Percentiles rank a stretch among this genome's conserved stretches.
These are phyloP conservation scores for Lanmaoa pseudosensibilis DNA, from an alignment of 768 basidiomycete species.

Conservation along the genomic window DNA sequence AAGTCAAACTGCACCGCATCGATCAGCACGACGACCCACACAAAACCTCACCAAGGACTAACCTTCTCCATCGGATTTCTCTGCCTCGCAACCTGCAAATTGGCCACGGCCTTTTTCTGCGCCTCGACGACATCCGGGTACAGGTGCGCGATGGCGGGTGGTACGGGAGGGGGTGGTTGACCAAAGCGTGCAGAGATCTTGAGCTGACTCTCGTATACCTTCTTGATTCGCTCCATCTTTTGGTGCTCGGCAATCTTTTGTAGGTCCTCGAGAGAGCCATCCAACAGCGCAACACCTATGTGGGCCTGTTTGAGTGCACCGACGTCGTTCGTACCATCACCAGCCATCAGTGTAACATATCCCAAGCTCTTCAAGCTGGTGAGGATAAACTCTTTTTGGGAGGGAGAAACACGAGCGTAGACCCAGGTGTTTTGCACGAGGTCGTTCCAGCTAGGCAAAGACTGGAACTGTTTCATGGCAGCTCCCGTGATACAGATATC, in stretches of 20 bases:
- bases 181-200: slow-evolving; percentile 88
- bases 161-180: slow-evolving; percentile 92
- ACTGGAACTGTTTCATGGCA: slow-evolving; percentile 85
- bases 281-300: slow-evolving; percentile 90
- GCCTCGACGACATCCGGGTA: slow-evolving; percentile 91
- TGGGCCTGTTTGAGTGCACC: slow-evolving; percentile 98
- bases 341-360: slow-evolving; percentile 95
- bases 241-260: slow-evolving; percentile 94
- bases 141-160: slow-evolving; percentile 79
- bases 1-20: slow-evolving; percentile 64
- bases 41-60: slow-evolving; percentile 14
- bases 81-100: slow-evolving; percentile 64
- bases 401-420: slow-evolving; percentile 94
- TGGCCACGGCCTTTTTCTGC: slow-evolving; percentile 75
- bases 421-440: slow-evolving; percentile 97
- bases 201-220: slow-evolving; percentile 95
- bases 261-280: slow-evolving; percentile 89
- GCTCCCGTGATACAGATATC: slow-evolving; percentile 97
- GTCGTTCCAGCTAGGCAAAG: slow-evolving; percentile 66
- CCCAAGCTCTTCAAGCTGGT: slow-evolving; percentile 87
- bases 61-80: slow-evolving; percentile 93
- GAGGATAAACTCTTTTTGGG: slow-evolving; percentile 94
- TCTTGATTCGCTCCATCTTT: slow-evolving; percentile 86
- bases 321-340: slow-evolving; percentile 98
- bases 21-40: slow-evolving; percentile 1